These are phyloP conservation scores for Aphanomyces astaci DNA, from an alignment of 352 stramenopile genomes.

Conservation along the genomic window DNA sequence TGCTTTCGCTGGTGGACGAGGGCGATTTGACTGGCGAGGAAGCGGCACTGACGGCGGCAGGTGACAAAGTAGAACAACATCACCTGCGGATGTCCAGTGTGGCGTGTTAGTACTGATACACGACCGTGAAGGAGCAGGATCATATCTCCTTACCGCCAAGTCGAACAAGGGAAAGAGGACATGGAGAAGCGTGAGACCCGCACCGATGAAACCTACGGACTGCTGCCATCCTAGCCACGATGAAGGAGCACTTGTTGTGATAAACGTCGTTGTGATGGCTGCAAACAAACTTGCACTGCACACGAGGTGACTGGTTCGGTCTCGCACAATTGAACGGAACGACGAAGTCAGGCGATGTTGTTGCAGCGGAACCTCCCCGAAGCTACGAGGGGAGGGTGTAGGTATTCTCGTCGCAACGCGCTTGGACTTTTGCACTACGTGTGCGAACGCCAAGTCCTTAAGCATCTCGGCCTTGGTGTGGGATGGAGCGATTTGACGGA, in stretches of 20 bases:
- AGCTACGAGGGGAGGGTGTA: too few relatives aligned
- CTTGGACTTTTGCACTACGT: background rate
- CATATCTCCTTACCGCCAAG: background rate
- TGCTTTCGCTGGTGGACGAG: background rate
- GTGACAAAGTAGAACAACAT: background rate
- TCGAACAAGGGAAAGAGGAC: conserved; percentile 1
- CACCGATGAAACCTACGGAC: background rate
- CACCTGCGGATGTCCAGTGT: background rate
- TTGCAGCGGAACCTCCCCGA: too few relatives aligned
- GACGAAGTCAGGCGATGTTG: too few relatives aligned
- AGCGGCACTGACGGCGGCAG: background rate
- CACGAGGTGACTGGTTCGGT: background rate
- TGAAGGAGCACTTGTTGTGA: background rate
- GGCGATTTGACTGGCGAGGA: background rate
- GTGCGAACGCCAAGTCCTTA: background rate
- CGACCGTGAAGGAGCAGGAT: background rate
- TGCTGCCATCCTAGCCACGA: background rate
- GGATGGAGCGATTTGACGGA: background rate
- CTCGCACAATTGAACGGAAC: background rate
- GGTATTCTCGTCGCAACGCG: too few relatives aligned
- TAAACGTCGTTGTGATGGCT: background rate
- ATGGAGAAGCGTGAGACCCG: background rate
- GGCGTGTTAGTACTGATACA: background rate
- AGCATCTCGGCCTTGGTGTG: background rate
- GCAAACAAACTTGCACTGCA: background rate